Conservation (phyloP, 805 yeast species). For the Metschnikowia hibisci region DNA sequence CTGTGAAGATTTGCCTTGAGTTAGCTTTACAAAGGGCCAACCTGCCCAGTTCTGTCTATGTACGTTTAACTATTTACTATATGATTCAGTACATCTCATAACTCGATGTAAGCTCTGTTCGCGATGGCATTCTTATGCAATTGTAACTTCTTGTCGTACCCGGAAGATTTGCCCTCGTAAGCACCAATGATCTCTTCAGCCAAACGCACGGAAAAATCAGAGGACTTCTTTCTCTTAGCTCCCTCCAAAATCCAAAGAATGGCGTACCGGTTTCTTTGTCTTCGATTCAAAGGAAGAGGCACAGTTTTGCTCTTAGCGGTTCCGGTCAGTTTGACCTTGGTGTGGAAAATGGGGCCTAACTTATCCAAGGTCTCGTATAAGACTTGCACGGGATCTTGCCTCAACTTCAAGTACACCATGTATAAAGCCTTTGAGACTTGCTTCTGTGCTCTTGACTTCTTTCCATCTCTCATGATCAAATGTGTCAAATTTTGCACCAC, state of each 20-base stretch:
- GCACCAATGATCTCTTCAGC: constrained; percentile 87
- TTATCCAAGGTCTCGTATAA: constrained; percentile 72
- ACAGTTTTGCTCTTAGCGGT: constrained; percentile 77
- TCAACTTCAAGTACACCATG: constrained; percentile 63
- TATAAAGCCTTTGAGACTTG: constrained; percentile 74
- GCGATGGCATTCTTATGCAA: constrained; percentile 85
- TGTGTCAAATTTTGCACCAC: constrained; percentile 74
- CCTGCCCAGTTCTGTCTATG: background rate
- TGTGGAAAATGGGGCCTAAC: constrained; percentile 79
- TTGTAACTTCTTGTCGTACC: constrained; percentile 76
- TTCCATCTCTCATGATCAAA: constrained; percentile 89
- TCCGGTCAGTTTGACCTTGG: constrained; percentile 75
- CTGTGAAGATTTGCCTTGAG: no score
- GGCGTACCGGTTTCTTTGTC: constrained; percentile 83
- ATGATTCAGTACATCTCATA: constrained; percentile 12
- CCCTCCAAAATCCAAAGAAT: constrained; percentile 90
- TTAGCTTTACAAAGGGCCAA: no score
- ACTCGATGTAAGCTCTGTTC: constrained; percentile 73
- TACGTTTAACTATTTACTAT: constrained; percentile 3
- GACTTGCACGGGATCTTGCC: constrained; percentile 76
- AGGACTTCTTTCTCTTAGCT: constrained; percentile 70
- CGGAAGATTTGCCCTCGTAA: constrained; percentile 70
- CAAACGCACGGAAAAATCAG: constrained; percentile 80
- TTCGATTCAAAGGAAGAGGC: constrained; percentile 77
- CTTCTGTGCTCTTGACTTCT: constrained; percentile 74